Conservation (phyloP, 2,329 filamentous ascomycete genomes). For the Penicillium digitatum region DNA sequence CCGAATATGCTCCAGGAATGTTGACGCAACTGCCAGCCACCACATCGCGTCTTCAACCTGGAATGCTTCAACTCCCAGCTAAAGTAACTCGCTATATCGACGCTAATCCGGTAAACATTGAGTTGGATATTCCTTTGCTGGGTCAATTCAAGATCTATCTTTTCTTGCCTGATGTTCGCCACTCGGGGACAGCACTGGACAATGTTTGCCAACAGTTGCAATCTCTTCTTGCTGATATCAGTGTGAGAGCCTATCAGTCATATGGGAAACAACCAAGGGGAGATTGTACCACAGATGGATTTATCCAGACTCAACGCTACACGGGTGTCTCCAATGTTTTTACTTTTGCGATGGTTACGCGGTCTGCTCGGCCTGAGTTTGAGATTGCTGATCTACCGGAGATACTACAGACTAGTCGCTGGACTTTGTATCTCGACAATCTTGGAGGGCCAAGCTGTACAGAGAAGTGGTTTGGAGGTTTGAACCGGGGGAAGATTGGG, state of each 20-base stretch:
- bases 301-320: slow-evolving; percentile 64
- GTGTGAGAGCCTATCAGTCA: slow-evolving; percentile 56
- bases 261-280: slow-evolving; percentile 59
- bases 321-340: slow-evolving; percentile 64
- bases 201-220: slow-evolving; percentile 55
- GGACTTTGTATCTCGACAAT: slow-evolving; percentile 70
- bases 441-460: slow-evolving; percentile 55
- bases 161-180: slow-evolving; percentile 60
- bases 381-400: slow-evolving; percentile 64
- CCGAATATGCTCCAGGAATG: slow-evolving; percentile 61
- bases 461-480: slow-evolving; percentile 64
- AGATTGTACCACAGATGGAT: slow-evolving; percentile 60
- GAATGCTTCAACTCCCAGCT: slow-evolving; percentile 57
- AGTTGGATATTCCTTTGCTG: slow-evolving; percentile 72
- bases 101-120: slow-evolving; percentile 71
- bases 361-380: slow-evolving; percentile 58
- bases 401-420: slow-evolving; percentile 60
- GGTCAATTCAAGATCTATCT: slow-evolving; percentile 75
- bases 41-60: slow-evolving; percentile 40
- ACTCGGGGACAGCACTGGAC: slow-evolving; percentile 56
- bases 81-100: slow-evolving; percentile 72
- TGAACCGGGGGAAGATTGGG: slow-evolving; percentile 56
- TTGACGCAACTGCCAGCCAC: slow-evolving; percentile 50
- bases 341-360: slow-evolving; percentile 66
- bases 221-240: slow-evolving; percentile 56